Conservation (phyloP, 2,329 filamentous ascomycete species). For the Podosphaera fusca region DNA sequence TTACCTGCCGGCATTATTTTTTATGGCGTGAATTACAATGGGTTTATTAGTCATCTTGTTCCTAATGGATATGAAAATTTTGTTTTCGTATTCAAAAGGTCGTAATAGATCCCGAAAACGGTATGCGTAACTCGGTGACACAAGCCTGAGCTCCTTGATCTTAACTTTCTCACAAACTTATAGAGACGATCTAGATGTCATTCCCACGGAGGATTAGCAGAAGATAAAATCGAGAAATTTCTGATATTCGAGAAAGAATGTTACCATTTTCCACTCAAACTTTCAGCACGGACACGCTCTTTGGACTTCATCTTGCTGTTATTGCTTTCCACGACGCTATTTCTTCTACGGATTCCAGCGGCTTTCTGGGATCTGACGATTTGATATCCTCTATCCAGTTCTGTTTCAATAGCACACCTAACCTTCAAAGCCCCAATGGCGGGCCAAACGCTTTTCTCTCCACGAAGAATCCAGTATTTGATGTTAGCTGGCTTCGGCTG, state of each 20-base stretch:
- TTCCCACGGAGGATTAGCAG: too few relatives aligned
- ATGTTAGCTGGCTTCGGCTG: conserved; percentile 54
- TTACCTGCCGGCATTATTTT: too few relatives aligned
- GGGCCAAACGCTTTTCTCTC: conserved; percentile 79
- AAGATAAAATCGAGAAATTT: too few relatives aligned
- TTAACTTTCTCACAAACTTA: too few relatives aligned
- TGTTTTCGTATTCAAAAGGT: too few relatives aligned
- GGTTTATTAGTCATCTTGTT: too few relatives aligned
- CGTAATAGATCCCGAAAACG: too few relatives aligned
- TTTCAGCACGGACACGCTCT: conserved; percentile 13
- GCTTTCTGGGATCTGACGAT: conserved; percentile 35
- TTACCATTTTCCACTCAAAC: conserved; percentile 10
- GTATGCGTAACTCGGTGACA: too few relatives aligned
- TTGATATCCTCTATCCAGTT: conserved; percentile 70
- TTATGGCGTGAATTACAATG: too few relatives aligned
- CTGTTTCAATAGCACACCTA: conserved; percentile 65
- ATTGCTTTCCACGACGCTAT: conserved; percentile 13
- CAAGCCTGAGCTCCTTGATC: too few relatives aligned
- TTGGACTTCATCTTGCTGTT: conserved; percentile 9
- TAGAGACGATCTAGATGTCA: too few relatives aligned
- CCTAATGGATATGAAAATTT: too few relatives aligned
- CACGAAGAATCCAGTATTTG: conserved; percentile 65
- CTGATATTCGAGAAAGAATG: neutral
- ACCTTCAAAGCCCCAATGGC: conserved; percentile 63
- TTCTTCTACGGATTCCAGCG: conserved; percentile 14